Base-by-base conservation (phyloP, 768 basidiomycete species). In the Russula olivacea region DNA sequence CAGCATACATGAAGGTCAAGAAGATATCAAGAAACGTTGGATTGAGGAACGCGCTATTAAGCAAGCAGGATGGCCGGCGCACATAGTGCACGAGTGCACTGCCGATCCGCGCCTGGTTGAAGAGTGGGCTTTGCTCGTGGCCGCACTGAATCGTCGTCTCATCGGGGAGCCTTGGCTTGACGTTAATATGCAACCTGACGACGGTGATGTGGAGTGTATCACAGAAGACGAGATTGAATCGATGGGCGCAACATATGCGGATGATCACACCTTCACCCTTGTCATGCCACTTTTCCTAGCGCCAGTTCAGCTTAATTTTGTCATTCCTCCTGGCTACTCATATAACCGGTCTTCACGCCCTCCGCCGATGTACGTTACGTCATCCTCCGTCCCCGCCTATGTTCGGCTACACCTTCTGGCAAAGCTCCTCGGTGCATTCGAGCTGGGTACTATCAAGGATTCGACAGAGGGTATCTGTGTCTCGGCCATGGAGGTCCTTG, bases 341-440 rank as follows among this genome's bases (percentile, higher is more conserved):
- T 77, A 79, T 67, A 78, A 78, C 72, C 82, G 73, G 69, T 80
- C 68, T 62, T 79, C 66, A 69, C 77, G 70, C 23, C 81, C 84
- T 60, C 82, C 86, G 0, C 83, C 91, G 0, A 83, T 94, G 74
- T 96, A 87, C 71, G 71, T 96, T 58, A 81, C 86, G 1, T 92
- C 91, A 1, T 70, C 75, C 0, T 80, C 82, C 1, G 77, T 88
- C 4, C 83, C 94, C 0, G 81, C 91, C 1, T 96, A 96, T 72
- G 77, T 95, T 59, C 85, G 91, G 23, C 81, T 96, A 4, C 86
- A 95, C 70, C 80, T 97, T n/a, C 79, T 91, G 38, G 81, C 85
- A 4, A 76, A 76, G 28, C 76, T 93, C 21, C 76, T 93, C n/a
- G 58, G 71, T 6, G 81, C 79, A 11, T 80, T 89, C 72, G 75